A percentile compares a stretch with the other conserved stretches of the same genome.
phyloP scores from a whole-genome alignment of 129 eudicot genomes.

The Glebionis coronaria region DNA sequence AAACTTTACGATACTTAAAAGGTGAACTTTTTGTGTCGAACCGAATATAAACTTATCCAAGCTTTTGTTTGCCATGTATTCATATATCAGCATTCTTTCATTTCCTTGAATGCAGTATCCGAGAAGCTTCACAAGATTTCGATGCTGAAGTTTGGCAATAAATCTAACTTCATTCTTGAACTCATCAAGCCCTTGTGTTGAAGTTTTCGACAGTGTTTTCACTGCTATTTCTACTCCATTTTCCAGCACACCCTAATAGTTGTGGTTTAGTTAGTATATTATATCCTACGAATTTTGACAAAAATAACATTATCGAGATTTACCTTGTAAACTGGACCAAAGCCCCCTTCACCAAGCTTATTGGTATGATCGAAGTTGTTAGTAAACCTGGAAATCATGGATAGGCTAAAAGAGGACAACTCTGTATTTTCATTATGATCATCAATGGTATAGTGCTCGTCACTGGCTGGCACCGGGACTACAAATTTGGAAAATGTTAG shows the following conservation, averaged over 20 bases:
- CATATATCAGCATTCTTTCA: constrained; percentile 2
- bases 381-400: constrained; percentile 20
- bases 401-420: constrained; percentile 18
- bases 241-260: constrained; percentile 26
- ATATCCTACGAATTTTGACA: no score
- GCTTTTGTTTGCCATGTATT: constrained; percentile 11
- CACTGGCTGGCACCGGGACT: not conserved
- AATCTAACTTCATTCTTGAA: constrained; percentile 33
- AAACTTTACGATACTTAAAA: no score
- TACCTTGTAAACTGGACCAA: constrained; percentile 34
- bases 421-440: constrained; percentile 9
- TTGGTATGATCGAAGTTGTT: constrained; percentile 17
- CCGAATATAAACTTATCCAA: constrained; percentile 27
- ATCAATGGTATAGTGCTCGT: no score
- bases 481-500: constrained; percentile 2
- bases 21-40: constrained; percentile 6
- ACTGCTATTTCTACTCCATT: constrained; percentile 31
- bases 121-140: constrained; percentile 40
- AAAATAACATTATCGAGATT: no score
- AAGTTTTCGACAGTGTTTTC: constrained; percentile 24
- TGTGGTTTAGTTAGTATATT: no score
- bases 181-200: constrained; percentile 31
- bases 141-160: constrained; percentile 40
- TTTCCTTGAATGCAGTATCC: constrained; percentile 38
- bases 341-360: constrained; percentile 28